phyloP scores from a whole-genome alignment of 2,329 filamentous ascomycete species.

The Cytospora mali region DNA sequence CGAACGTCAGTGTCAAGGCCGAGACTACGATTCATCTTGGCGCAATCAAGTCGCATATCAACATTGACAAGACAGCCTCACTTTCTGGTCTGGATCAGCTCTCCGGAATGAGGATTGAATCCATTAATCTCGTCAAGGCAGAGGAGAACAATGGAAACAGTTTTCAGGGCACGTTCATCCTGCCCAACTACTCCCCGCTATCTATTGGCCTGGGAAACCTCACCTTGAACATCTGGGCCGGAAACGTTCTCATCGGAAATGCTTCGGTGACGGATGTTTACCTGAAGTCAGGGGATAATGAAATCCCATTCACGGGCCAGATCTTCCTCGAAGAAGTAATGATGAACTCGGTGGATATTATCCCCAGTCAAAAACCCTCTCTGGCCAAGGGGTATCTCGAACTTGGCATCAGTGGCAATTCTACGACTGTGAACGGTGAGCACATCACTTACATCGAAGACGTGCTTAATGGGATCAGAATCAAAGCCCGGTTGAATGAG shows the following conservation, averaged over 20 bases:
- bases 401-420: slow-evolving; percentile 46
- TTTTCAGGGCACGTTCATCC: slow-evolving; percentile 40
- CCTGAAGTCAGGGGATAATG: slow-evolving; percentile 48
- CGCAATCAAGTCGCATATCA: slow-evolving; percentile 40
- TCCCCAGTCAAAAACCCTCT: slow-evolving; percentile 34
- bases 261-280: slow-evolving; percentile 43
- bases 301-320: slow-evolving; percentile 43
- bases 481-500: neutral
- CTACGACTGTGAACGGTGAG: slow-evolving; percentile 45
- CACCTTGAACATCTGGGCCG: slow-evolving; percentile 47
- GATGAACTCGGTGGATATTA: slow-evolving; percentile 45
- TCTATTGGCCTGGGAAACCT: slow-evolving; percentile 49
- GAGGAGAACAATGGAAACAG: neutral
- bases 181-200: slow-evolving; percentile 50
- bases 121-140: slow-evolving; percentile 45
- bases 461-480: slow-evolving; percentile 41
- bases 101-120: slow-evolving; percentile 41
- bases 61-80: slow-evolving; percentile 46
- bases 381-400: neutral
- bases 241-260: slow-evolving; percentile 44
- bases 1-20: slow-evolving; percentile 43
- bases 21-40: slow-evolving; percentile 44
- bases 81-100: slow-evolving; percentile 44
- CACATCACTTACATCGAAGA: slow-evolving; percentile 49
- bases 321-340: slow-evolving; percentile 45